Evolutionary conservation across 164 flowering plant genomes (phyloP).

Genomic region (Paratinospora sagittata): DNA sequence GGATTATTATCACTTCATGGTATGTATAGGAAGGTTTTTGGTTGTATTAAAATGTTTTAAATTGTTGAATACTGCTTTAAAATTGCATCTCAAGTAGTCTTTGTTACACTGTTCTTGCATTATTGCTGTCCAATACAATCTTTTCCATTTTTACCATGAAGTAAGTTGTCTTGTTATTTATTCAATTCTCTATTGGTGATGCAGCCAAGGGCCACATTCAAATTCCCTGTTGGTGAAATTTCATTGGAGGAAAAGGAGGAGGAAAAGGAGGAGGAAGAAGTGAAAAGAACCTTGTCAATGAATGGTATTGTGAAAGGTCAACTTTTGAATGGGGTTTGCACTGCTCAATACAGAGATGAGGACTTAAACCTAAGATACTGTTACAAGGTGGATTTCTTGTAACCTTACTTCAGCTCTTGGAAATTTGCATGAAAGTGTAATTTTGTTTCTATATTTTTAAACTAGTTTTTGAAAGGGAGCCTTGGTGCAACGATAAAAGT

Average conservation of each 20-base stretch:
- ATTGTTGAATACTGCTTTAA: too few species aligned
- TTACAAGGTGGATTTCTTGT: conserved; percentile 53
- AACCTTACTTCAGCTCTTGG: background rate
- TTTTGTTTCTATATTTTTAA: background rate
- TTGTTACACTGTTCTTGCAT: background rate
- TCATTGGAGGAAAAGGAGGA: conserved; percentile 77
- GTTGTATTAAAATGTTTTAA: too few species aligned
- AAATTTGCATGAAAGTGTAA: background rate
- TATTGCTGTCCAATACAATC: background rate
- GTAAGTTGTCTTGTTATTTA: background rate
- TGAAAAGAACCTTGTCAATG: conserved; percentile 43
- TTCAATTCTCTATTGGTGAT: conserved; percentile 14
- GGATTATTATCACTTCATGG: background rate
- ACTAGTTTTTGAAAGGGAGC: background rate
- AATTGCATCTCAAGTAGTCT: background rate
- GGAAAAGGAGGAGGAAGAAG: conserved; percentile 66
- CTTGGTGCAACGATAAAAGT: too few species aligned
- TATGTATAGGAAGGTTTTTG: background rate
- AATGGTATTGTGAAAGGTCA: conserved; percentile 60
- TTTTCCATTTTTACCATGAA: background rate
- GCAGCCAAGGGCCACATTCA: conserved; percentile 84
- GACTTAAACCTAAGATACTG: conserved; percentile 64
- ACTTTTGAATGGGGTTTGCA: conserved; percentile 60
- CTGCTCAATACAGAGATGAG: conserved; percentile 61
- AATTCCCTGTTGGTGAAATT: conserved; percentile 80